Evolutionary conservation across 495 filamentous ascomycete species (phyloP).

Genomic region (Daldinia vernicosa): DNA sequence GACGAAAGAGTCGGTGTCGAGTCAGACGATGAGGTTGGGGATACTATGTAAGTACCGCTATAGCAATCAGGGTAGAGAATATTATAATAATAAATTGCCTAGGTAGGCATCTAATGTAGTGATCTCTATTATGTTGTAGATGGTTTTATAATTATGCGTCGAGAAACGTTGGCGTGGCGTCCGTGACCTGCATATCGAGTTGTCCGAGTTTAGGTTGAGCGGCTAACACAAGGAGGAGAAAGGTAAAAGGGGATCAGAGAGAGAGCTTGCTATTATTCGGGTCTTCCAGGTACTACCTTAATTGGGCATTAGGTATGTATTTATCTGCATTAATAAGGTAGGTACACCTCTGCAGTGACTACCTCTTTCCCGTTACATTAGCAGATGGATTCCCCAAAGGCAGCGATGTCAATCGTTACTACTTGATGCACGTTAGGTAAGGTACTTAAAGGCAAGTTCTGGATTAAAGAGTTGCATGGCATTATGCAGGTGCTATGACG

Average conservation of each 20-base stretch:
- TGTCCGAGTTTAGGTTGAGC: constrained; percentile 17
- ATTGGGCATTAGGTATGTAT: constrained; percentile 26
- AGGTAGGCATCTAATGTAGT: too few relatives aligned
- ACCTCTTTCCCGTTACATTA: constrained; percentile 17
- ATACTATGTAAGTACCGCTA: constrained; percentile 7
- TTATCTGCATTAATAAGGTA: not conserved
- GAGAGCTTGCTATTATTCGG: not conserved
- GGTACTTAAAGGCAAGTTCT: constrained; percentile 28
- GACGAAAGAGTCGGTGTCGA: constrained; percentile 39
- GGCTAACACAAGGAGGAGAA: not conserved
- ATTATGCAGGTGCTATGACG: constrained; percentile 43
- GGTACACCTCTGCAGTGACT: constrained; percentile 13
- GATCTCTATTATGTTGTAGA: too few relatives aligned
- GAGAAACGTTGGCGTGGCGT: constrained; percentile 17
- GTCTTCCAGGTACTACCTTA: constrained; percentile 26
- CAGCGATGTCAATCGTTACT: constrained; percentile 16
- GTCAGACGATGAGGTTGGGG: constrained; percentile 30
- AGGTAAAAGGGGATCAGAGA: not conserved
- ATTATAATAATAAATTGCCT: too few relatives aligned
- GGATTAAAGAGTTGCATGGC: constrained; percentile 35
- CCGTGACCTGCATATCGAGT: constrained; percentile 21
- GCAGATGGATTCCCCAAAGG: constrained; percentile 13
- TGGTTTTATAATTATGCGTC: constrained; percentile 2
- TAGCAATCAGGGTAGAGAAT: not conserved
- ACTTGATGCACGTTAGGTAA: not conserved